Percentiles rank a stretch among this genome's conserved stretches.
Evolutionary conservation across 371 early-diverging fungal genomes (phyloP).

Genomic region (Lichtheimia hyalospora): DNA sequence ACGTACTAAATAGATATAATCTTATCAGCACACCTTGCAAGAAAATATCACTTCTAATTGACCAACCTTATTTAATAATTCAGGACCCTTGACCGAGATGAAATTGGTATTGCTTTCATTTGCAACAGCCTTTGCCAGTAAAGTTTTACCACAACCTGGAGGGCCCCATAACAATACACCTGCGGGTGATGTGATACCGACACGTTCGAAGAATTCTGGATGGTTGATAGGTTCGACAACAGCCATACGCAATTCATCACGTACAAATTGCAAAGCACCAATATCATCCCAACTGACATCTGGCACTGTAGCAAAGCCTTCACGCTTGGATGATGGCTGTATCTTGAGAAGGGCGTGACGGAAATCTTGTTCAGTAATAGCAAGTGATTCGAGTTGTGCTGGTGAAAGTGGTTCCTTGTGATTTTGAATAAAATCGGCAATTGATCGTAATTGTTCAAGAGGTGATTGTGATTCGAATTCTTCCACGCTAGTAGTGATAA

Average conservation of each 20-base stretch:
- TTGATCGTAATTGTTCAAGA: conserved; percentile 62
- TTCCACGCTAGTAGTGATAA: conserved; percentile 47
- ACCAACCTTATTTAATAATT: conserved; percentile 92
- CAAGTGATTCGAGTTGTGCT: conserved; percentile 83
- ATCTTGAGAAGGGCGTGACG: conserved; percentile 87
- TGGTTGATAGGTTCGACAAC: conserved; percentile 96
- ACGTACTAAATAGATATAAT: conserved; percentile 74
- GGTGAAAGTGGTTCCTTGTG: conserved; percentile 76
- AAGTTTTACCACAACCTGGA: conserved; percentile 99
- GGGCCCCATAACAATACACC: conserved; percentile 99
- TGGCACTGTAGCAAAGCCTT: conserved; percentile 98
- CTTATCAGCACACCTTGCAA: background rate
- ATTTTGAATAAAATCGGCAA: conserved; percentile 69
- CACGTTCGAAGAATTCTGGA: conserved; percentile 88
- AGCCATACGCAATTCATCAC: conserved; percentile 94
- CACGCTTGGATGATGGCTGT: conserved; percentile 97
- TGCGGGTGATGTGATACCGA: conserved; percentile 92
- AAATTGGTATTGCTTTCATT: conserved; percentile 98
- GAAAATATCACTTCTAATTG: background rate
- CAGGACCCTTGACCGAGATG: conserved; percentile 99
- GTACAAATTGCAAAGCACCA: conserved; percentile 86
- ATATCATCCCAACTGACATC: conserved; percentile 96
- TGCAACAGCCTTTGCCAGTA: conserved; percentile 98
- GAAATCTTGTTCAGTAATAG: conserved; percentile 90
- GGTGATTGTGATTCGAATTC: conserved; percentile 58